Conservation (phyloP, 148 eudicot genomes). For the Heliosperma pusillum region DNA sequence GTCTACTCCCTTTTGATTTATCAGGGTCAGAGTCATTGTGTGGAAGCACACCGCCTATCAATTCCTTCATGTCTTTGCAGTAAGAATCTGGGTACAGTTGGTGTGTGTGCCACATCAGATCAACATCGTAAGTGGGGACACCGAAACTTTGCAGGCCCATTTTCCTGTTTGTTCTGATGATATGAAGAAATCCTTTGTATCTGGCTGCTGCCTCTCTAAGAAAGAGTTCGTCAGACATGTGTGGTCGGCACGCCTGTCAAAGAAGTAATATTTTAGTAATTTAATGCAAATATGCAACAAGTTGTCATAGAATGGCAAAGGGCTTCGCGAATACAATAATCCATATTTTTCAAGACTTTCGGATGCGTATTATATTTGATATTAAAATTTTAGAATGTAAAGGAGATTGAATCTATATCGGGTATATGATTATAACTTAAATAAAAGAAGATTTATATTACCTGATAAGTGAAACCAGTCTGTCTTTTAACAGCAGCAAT, state of each 20-base stretch:
- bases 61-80: conserved; percentile 46
- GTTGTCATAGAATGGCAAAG: too few species aligned
- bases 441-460: conserved; percentile 17
- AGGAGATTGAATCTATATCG: too few species aligned
- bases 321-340: too few species aligned
- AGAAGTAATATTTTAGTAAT: neutral
- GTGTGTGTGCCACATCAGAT: conserved; percentile 97
- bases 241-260: conserved; percentile 65
- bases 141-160: conserved; percentile 43
- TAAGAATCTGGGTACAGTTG: conserved; percentile 71
- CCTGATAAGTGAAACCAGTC: conserved; percentile 75
- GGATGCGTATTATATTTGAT: too few species aligned
- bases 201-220: conserved; percentile 83
- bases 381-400: too few species aligned
- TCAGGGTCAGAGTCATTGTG: conserved; percentile 92
- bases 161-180: conserved; percentile 68
- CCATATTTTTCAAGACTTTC: too few species aligned
- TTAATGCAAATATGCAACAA: too few species aligned
- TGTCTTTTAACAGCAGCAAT: conserved; percentile 75
- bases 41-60: conserved; percentile 70
- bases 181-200: conserved; percentile 86
- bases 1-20: conserved; percentile 74
- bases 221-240: conserved; percentile 53
- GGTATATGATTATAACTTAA: too few species aligned
- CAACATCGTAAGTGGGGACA: conserved; percentile 93